These are phyloP conservation scores for Erysimum cheiranthoides DNA, from an alignment of 345 rosid genomes.

Conservation along the genomic window DNA sequence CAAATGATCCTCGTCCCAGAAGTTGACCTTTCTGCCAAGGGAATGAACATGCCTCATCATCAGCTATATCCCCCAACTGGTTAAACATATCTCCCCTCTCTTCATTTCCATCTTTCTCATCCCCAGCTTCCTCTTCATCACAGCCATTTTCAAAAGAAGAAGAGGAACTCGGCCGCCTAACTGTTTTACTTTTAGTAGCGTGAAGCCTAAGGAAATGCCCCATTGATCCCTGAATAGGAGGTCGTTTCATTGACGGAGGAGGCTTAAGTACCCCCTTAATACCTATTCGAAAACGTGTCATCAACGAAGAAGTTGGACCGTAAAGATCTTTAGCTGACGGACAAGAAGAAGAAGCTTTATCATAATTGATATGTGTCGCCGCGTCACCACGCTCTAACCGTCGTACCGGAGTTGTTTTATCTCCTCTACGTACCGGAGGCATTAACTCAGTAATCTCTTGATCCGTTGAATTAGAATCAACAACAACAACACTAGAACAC, in stretches of 20 bases:
- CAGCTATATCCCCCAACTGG: conserved; percentile 44
- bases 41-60: conserved; percentile 54
- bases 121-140: conserved; percentile 37
- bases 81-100: conserved; percentile 24
- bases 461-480: no score
- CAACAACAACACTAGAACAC: no score
- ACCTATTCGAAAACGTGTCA: conserved; percentile 76
- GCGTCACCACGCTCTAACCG: conserved; percentile 74
- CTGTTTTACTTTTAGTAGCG: conserved; percentile 50
- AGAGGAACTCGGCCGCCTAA: conserved; percentile 16
- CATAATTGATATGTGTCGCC: conserved; percentile 60
- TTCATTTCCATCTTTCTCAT: conserved; percentile 41
- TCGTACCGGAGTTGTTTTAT: conserved; percentile 47
- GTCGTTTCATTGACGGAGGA: conserved; percentile 66
- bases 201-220: conserved; percentile 72
- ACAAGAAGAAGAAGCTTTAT: conserved; percentile 52
- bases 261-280: conserved; percentile 72
- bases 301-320: conserved; percentile 47
- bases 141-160: conserved; percentile 49
- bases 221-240: conserved; percentile 58
- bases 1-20: conserved; percentile 92
- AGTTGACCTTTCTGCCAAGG: conserved; percentile 80
- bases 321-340: conserved; percentile 56
- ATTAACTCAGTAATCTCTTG: no score
- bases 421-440: no score